Conservation (phyloP, 306 rosid species). For the Aeschynomene evenia region DNA sequence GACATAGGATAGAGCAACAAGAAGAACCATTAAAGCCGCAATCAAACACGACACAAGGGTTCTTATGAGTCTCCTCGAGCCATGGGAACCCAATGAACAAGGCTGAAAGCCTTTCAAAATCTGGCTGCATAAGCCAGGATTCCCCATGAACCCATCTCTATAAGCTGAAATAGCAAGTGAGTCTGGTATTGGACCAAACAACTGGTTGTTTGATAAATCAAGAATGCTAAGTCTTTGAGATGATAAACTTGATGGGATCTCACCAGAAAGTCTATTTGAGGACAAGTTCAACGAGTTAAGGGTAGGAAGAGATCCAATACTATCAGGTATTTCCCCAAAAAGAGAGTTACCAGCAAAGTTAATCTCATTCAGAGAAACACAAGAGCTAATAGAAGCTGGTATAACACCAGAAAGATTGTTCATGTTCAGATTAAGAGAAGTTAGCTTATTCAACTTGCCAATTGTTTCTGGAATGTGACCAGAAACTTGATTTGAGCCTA, state of each 20-base stretch:
- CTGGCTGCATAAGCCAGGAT: conserved; percentile 77
- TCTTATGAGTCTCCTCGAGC: conserved; percentile 31
- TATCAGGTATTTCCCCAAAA: conserved; percentile 57
- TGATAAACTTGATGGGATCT: conserved; percentile 64
- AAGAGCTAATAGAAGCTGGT: conserved; percentile 73
- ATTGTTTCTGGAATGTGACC: conserved; percentile 63
- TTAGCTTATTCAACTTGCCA: conserved; percentile 61
- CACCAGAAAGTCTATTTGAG: conserved; percentile 60
- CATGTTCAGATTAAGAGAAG: conserved; percentile 44
- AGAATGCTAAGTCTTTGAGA: conserved; percentile 66
- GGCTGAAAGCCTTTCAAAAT: conserved; percentile 37
- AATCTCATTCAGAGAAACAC: conserved; percentile 54
- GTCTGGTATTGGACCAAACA: conserved; percentile 65
- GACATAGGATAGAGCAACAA: conserved; percentile 38
- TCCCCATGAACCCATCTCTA: conserved; percentile 58
- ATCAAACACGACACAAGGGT: conserved; percentile 44
- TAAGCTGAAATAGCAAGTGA: conserved; percentile 60
- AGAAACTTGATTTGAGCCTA: conserved; percentile 55
- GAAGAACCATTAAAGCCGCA: conserved; percentile 47
- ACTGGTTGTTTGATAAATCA: conserved; percentile 64
- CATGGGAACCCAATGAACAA: conserved; percentile 45
- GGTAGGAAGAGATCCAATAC: conserved; percentile 61
- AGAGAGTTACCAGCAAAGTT: conserved; percentile 60
- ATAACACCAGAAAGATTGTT: conserved; percentile 65
- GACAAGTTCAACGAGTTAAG: conserved; percentile 80